These are phyloP conservation scores for Voacanga thouarsii DNA, from an alignment of 257 asterid genomes.

Conservation along the genomic window DNA sequence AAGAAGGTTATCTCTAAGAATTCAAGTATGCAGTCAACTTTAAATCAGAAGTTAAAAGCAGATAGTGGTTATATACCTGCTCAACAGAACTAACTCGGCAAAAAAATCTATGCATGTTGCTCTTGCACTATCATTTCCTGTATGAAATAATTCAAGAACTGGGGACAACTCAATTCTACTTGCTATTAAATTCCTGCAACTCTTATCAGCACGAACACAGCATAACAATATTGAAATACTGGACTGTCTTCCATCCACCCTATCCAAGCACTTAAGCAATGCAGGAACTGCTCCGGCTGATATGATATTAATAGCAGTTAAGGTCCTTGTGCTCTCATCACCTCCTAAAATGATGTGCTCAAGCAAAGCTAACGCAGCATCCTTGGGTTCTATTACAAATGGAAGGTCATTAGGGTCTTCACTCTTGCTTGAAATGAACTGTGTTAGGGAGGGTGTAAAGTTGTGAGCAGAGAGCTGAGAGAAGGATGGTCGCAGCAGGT, in stretches of 20 bases:
- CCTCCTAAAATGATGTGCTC: conserved; percentile 61
- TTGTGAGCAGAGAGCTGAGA: conserved; percentile 56
- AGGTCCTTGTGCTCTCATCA: conserved; percentile 49
- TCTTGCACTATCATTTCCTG: conserved; percentile 58
- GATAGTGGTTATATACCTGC: conserved; percentile 40
- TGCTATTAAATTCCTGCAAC: conserved; percentile 56
- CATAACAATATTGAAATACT: conserved; percentile 47
- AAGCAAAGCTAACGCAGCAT: conserved; percentile 64
- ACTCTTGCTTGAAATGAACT: conserved; percentile 42
- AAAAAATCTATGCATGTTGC: conserved; percentile 68
- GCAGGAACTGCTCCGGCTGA: conserved; percentile 53
- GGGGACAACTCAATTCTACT: conserved; percentile 55
- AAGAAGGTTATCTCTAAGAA: not conserved
- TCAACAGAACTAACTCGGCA: conserved; percentile 59
- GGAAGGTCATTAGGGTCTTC: conserved; percentile 40
- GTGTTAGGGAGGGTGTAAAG: conserved; percentile 43
- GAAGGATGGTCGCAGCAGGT: conserved; percentile 58
- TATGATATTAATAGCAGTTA: conserved; percentile 37
- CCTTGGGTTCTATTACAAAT: conserved; percentile 59
- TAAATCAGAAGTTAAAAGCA: not conserved
- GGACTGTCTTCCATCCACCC: conserved; percentile 48
- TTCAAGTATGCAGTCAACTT: not conserved
- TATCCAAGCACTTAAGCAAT: conserved; percentile 54
- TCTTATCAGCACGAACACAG: conserved; percentile 55
- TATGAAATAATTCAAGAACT: conserved; percentile 66